phyloP scores from a whole-genome alignment of 1,284 basidiomycete genomes.

The Tetrapyrgos nigripes region DNA sequence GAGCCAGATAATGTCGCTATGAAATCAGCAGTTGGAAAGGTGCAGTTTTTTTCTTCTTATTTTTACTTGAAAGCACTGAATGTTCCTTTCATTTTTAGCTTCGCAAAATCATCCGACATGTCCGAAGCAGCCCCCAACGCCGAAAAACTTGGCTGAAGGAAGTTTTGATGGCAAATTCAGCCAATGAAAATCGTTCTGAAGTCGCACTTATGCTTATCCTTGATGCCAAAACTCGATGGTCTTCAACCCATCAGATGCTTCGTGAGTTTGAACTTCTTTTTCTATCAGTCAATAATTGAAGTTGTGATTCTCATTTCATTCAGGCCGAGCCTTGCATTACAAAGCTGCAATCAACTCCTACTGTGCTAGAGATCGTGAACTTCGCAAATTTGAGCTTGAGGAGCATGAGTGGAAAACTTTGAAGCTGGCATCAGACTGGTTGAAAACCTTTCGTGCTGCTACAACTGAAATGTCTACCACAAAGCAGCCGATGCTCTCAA shows the following conservation, averaged over 20 bases:
- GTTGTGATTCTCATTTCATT: neutral
- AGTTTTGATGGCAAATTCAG: too few relatives aligned
- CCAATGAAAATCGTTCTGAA: neutral
- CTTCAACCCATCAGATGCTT: too few relatives aligned
- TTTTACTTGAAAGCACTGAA: neutral
- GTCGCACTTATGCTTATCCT: neutral
- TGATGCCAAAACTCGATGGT: neutral
- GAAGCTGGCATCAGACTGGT: neutral
- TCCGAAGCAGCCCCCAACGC: slow-evolving; percentile 23
- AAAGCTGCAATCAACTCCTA: slow-evolving; percentile 20
- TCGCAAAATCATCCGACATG: too few relatives aligned
- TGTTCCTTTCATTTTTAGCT: slow-evolving; percentile 4
- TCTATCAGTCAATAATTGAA: neutral
- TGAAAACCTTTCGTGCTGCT: too few relatives aligned
- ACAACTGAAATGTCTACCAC: too few relatives aligned
- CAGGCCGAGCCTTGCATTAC: slow-evolving; percentile 27
- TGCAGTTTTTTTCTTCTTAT: neutral
- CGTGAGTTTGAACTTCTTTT: slow-evolving; percentile 27
- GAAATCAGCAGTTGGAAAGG: slow-evolving; percentile 16
- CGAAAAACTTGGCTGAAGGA: too few relatives aligned
- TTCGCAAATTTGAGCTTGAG: slow-evolving; percentile 21
- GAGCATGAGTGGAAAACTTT: slow-evolving; percentile 29
- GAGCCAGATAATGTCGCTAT: slow-evolving; percentile 1
- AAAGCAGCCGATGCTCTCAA: too few relatives aligned
- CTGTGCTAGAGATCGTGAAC: slow-evolving; percentile 17